Evolutionary conservation across 1,284 basidiomycete species (phyloP), one percentile per base, ranked within the genome.

Genomic region (Leucoagaricus sp.): DNA sequence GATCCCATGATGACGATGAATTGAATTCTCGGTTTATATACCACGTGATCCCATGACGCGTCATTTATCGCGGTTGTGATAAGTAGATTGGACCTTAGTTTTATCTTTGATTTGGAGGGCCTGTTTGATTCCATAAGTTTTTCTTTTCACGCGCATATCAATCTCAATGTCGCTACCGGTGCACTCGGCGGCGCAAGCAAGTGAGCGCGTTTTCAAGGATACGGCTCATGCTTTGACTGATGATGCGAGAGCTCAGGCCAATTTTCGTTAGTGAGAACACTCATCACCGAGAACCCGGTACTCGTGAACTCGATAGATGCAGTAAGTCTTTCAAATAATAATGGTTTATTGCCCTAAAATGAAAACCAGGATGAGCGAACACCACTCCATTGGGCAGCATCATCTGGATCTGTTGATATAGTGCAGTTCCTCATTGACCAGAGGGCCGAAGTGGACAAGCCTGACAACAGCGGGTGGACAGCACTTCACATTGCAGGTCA

Each of bases 381-480:
- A 1, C 84, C 94, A 2, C 75, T 97, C 10, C 95, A 97, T 67
- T 95, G 93, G 91, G 92, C 93, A 53, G 86, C 93, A 9, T 89
- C 91, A 3, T 85, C 85, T 9, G 84, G 88, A 55, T 83, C 87
- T 40, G 73, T 87, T 42, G 86, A 89, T 49, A 86, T 93, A 60
- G 79, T 76, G 5, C 82, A 86, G 59, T 89, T 87, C 63, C 77
- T 97, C 55, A 76, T 96, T 60, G 85, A 87, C 65, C 81, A 87
- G 59, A 80, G 84, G 58, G 83, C 86, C 12, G 85, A 93, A 58
- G 78, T 95, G 28, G 83, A 93, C 69, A 82, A 81, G 52, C 71
- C 75, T 38, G 95, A 97, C 72, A 78, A 71, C 49, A 82, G 83
- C 62, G 89, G 93, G 26, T 96, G 93, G 91, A 92, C 93, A 19